Base-by-base conservation (phyloP, 306 rosid genomes). In the Castanea mollissima region DNA sequence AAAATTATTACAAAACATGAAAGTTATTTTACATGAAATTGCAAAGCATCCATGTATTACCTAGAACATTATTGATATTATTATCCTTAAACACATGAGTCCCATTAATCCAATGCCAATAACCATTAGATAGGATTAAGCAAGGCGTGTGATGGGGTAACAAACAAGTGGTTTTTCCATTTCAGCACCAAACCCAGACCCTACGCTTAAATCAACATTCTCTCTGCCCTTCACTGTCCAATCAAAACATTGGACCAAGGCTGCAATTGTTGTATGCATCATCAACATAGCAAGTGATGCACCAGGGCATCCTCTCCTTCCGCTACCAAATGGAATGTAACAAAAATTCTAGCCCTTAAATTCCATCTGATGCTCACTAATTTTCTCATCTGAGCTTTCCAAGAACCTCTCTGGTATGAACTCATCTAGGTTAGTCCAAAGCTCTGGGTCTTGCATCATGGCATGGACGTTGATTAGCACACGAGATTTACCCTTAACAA, bases 221-320 rank as follows among this genome's bases (percentile, higher is more conserved):
- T 75, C 69, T 0, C 85, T 82, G 23, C 75, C 87, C 14, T 76
- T 68, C 0, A 60, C 81, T 31, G 74, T 71, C 91, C 90, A 90
- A 46, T 86, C 90, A 73, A 76, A 90, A 68, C 87, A 73, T n/a
- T 90, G 91, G 5, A 90, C 64, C 83, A 90, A 58, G 51, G 89
- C 78, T 0, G 87, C 93, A 6, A 87, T 35, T 1, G 90, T 81
- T 10, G 78, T 74, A 27, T 85, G 93, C 19, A 84, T 80, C 1
- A 87, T 84, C 14, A 79, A 11, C 52, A 87, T 52, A 2, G 93
- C 91, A 9, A 90, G 88, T 0, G 90, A 83, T 4, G 87, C 29
- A 1, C 91, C 93, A 6, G 86, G 88, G 25, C 91, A 87, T 4
- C 90, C 85, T 76, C 93, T 87, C 76, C 90, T 69, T 1, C 93